Evolutionary conservation across 257 asterid genomes (phyloP).

Genomic region (Solanum habrochaites): DNA sequence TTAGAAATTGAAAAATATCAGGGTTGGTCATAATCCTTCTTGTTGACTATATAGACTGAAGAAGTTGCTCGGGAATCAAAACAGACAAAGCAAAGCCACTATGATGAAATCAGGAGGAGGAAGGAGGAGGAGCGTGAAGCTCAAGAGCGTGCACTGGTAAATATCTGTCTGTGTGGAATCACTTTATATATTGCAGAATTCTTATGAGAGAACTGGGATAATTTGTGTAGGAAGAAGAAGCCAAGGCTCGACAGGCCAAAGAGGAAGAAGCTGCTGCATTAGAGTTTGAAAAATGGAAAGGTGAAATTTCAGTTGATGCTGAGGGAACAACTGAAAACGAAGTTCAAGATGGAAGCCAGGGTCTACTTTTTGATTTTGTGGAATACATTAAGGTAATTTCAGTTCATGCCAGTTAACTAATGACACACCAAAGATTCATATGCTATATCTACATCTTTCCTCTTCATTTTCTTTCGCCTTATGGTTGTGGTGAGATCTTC

Average conservation of each 20-base stretch:
- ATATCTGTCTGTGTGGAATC: constrained; percentile 3
- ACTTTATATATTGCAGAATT: background rate
- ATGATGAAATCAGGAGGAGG: constrained; percentile 88
- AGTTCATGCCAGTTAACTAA: background rate
- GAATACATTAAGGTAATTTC: constrained; percentile 84
- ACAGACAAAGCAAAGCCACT: constrained; percentile 71
- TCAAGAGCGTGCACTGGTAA: constrained; percentile 68
- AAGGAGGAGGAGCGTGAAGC: constrained; percentile 99
- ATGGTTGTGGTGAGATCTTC: background rate
- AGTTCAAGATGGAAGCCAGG: constrained; percentile 74
- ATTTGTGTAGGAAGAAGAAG: constrained; percentile 85
- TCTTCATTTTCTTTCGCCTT: background rate
- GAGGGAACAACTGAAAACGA: constrained; percentile 92
- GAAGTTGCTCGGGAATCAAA: constrained; percentile 69
- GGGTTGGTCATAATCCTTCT: constrained; percentile 6
- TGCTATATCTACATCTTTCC: background rate
- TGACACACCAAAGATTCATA: background rate
- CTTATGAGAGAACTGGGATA: background rate
- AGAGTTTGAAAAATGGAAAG: constrained; percentile 97
- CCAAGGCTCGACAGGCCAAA: constrained; percentile 67
- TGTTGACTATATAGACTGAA: constrained; percentile 54
- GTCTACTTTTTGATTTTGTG: constrained; percentile 73
- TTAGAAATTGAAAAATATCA: background rate
- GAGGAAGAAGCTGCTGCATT: constrained; percentile 91
- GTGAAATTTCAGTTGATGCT: constrained; percentile 88